Conservation (phyloP, 495 filamentous ascomycete species). For the Tuber melanosporum region DNA sequence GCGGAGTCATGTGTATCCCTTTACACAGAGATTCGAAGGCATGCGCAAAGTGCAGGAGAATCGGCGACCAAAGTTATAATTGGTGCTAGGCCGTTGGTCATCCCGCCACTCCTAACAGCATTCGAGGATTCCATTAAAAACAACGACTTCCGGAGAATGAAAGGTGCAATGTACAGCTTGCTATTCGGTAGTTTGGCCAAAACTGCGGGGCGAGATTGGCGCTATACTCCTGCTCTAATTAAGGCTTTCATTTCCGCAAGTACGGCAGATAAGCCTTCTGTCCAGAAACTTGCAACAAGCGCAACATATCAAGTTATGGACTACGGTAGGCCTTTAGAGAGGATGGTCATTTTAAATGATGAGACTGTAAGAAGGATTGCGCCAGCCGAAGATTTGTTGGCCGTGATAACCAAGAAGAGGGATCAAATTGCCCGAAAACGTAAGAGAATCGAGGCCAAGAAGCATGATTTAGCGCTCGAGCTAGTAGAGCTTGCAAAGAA, state of each 20-base stretch:
- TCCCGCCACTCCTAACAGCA: constrained; percentile 72
- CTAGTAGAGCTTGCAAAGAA: constrained; percentile 67
- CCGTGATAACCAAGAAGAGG: constrained; percentile 58
- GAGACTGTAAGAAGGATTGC: constrained; percentile 64
- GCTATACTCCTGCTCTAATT: constrained; percentile 79
- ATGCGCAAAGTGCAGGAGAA: constrained; percentile 85
- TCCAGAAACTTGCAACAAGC: constrained; percentile 78
- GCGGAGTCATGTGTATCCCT: constrained; percentile 86
- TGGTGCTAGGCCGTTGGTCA: constrained; percentile 76
- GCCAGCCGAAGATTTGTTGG: constrained; percentile 60
- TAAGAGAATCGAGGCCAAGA: constrained; percentile 69
- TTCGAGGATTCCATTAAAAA: constrained; percentile 75
- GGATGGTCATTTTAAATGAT: constrained; percentile 78
- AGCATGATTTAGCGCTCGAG: constrained; percentile 70
- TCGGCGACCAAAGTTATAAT: constrained; percentile 88
- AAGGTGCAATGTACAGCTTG: constrained; percentile 84
- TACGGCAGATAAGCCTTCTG: constrained; percentile 82
- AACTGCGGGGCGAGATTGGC: constrained; percentile 82
- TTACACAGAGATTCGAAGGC: constrained; percentile 90
- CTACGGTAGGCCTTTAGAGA: constrained; percentile 75
- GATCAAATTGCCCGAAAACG: constrained; percentile 67
- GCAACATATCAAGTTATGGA: constrained; percentile 83
- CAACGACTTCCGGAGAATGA: constrained; percentile 80
- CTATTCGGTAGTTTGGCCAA: constrained; percentile 84
- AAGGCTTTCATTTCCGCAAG: constrained; percentile 82